Evolutionary conservation across 805 yeast genomes (phyloP), one percentile per base, ranked within the genome.

Genomic region (Hermanozyma aechmeae): DNA sequence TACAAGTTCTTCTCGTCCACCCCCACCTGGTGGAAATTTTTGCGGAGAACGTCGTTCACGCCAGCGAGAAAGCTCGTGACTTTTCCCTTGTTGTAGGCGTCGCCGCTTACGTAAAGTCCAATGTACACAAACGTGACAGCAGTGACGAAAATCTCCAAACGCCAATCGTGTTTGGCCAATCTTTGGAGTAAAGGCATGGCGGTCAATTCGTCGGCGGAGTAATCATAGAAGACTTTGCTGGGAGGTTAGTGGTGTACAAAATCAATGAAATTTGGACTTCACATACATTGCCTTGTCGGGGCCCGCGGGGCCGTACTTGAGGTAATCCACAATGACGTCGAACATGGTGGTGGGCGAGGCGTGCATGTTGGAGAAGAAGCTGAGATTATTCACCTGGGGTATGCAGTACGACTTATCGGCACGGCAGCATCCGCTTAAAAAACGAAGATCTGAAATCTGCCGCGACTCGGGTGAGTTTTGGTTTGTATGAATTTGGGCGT

Each of bases 1-100:
- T 66, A 63, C 44, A 73, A 55, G 32, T 62, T 51, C 14, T 56
- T 58, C 23, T 47, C 32, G 5, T 62, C 47, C 20, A 67, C 72
- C n/a, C 95, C 95, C 35, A 79, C 87, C 50, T 80, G 86, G 45
- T 65, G 73, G 51, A 92, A 92, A 51, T 87, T 79, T 23, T 69
- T 68, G 25, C 66, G 61, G 34, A 87, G 63, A 7, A 66, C 71
- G 1, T 67, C 70, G 18, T 63, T 48, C 23, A 76, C 56, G 4
- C 72, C 67, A 11, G 53, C 45, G 33, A 82, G 58, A 56, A 77
- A 68, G 12, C 51, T 58, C 22, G 61, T 58, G 20, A 81, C 92
- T 39, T 66, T 58, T 4, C 55, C 46, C 32, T 62, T 55, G 59
- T 89, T 89, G 49, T 65, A 58, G 23, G 45, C 44, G 23, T 70